phyloP scores from a whole-genome alignment of 441 rosid species.

The Gossypium laxum region DNA sequence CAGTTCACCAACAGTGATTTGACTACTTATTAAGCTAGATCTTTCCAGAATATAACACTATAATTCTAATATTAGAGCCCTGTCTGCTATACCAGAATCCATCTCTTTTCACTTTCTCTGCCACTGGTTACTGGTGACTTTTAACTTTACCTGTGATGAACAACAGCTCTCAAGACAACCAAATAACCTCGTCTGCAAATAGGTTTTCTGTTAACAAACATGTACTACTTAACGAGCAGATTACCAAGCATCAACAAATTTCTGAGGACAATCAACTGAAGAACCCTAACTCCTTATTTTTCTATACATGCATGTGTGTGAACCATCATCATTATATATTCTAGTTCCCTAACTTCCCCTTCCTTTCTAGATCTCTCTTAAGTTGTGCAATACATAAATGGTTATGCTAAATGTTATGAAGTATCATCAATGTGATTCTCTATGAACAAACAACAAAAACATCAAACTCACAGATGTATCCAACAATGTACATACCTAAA shows the following conservation, averaged over 20 bases:
- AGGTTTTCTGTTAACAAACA: not conserved
- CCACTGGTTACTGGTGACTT: not conserved
- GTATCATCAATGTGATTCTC: not conserved
- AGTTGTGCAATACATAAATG: not conserved
- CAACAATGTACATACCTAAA: not conserved
- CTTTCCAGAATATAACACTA: not conserved
- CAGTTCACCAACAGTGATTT: not conserved
- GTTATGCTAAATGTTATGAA: not conserved
- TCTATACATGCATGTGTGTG: not conserved
- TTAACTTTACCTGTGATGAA: not conserved
- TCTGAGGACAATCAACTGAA: not conserved
- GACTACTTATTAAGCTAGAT: not conserved
- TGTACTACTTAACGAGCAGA: not conserved
- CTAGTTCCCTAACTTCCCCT: not conserved
- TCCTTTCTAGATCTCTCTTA: not conserved
- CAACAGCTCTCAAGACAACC: slow-evolving; percentile 1
- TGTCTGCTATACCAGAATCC: not conserved
- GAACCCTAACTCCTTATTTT: not conserved
- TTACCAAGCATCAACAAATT: not conserved
- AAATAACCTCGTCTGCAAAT: not conserved
- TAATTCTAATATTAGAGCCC: not conserved
- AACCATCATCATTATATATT: not conserved
- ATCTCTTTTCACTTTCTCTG: slow-evolving; percentile 2
- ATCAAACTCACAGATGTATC: not conserved
- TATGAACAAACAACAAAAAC: not conserved